Evolutionary conservation across 495 filamentous ascomycete genomes (phyloP).

Genomic region (Recurvomyces mirabilis): DNA sequence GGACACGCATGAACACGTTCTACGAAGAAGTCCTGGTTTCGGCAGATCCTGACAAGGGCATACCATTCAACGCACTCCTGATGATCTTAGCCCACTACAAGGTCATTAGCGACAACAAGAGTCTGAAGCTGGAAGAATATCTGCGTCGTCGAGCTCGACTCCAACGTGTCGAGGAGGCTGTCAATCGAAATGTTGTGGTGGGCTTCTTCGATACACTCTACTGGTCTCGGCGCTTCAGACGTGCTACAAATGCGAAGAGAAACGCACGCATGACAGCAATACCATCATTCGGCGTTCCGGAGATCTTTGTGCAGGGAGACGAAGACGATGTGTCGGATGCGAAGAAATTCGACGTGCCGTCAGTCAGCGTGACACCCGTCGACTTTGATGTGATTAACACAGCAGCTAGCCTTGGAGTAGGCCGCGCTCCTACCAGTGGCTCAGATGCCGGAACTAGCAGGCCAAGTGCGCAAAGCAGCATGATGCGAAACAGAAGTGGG

Average conservation of each 20-base stretch:
- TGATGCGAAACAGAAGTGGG: slow-evolving; percentile 26
- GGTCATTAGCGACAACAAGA: slow-evolving; percentile 96
- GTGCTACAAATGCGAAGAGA: slow-evolving; percentile 51
- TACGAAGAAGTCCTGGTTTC: slow-evolving; percentile 95
- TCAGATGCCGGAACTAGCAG: slow-evolving; percentile 21
- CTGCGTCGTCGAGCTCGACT: slow-evolving; percentile 79
- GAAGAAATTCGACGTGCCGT: slow-evolving; percentile 27
- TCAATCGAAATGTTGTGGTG: slow-evolving; percentile 74
- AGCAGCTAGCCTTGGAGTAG: slow-evolving; percentile 3
- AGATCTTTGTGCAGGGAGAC: slow-evolving; percentile 75
- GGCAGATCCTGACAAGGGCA: slow-evolving; percentile 73
- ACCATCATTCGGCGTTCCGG: slow-evolving; percentile 75
- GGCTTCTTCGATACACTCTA: slow-evolving; percentile 96
- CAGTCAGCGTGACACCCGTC: slow-evolving; percentile 20
- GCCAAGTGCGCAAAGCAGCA: slow-evolving; percentile 16
- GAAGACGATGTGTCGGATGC: slow-evolving; percentile 28
- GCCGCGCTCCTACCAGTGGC: slow-evolving; percentile 15
- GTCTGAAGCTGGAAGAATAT: slow-evolving; percentile 87
- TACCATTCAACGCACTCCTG: slow-evolving; percentile 85
- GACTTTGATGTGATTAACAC: slow-evolving; percentile 10
- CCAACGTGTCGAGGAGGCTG: slow-evolving; percentile 92
- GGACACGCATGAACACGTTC: slow-evolving; percentile 75
- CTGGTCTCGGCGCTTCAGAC: slow-evolving; percentile 75
- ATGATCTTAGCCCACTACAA: slow-evolving; percentile 99
- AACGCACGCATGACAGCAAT: slow-evolving; percentile 62